Base-by-base conservation (phyloP, 148 eudicot genomes). In the Diospyros kaki region DNA sequence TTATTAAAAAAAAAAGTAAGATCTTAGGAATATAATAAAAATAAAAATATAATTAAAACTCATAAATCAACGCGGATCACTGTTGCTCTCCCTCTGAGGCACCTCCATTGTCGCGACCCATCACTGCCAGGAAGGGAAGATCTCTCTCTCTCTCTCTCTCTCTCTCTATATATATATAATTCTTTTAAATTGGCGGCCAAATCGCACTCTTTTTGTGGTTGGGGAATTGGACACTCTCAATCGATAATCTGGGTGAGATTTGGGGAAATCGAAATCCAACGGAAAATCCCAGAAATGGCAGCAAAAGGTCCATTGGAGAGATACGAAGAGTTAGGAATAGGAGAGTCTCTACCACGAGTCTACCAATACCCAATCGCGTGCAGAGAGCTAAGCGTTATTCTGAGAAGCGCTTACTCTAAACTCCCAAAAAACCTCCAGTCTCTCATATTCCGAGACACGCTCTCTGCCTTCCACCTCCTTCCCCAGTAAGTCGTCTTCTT, bases 401-500 rank as follows among this genome's bases (percentile, higher is more conserved):
- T 94, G 69, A 87, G 89, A 38, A 63, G 75, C 9, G 84, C 79
- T 56, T 91, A 76, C 77, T 72, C 89, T 6, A 81, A 84, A 71
- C 79, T 83, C 44, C 87, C 93, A 51, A 94, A 94, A 85, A 59
- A 68, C 71, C 87, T 94, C 56, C 98, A 94, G 73, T 83, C 87
- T 69, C 87, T 87, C 76, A 44, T 94, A 71, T 82, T 90, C 69
- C 87, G 87, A 52, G 88, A 94, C 66, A 80, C 89, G 62, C 79
- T 94, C 61, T 7, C 73, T 75, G 96, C 98, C 68, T 90, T 94
- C 79, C 87, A 81, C 76, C 82, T 85, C 55, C 96, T 94, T 78
- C 93, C 96, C 17, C 62, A 64, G 97, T 94, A 86, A 83, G 76
- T 80, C 41, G 58, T 43, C 72, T 15, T 58, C 58, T 73, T 12